A percentile compares a stretch with the other conserved stretches of the same genome.
phyloP scores from a whole-genome alignment of 108 stramenopile species.

The Conticribra weissflogii region DNA sequence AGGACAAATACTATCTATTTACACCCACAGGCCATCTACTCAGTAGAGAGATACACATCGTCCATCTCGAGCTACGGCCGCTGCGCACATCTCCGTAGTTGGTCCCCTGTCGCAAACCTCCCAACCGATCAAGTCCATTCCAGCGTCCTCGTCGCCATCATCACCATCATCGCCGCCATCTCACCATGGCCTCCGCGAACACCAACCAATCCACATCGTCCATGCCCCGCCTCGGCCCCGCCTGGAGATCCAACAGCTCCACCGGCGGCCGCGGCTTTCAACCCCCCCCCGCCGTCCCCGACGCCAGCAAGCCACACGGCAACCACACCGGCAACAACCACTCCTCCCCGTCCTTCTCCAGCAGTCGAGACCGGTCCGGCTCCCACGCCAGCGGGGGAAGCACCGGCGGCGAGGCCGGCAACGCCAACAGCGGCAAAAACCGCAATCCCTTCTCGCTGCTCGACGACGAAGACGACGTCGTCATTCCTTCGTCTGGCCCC shows the following conservation, averaged over 20 bases:
- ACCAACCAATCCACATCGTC: slow-evolving; percentile 7
- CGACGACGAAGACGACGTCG: slow-evolving; percentile 26
- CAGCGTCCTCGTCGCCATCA: neutral
- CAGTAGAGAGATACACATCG: no score
- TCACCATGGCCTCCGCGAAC: neutral
- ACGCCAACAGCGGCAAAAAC: slow-evolving; percentile 8
- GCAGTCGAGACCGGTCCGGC: slow-evolving; percentile 36
- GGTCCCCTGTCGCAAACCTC: no score
- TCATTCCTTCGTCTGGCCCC: no score
- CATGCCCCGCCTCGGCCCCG: slow-evolving; percentile 38
- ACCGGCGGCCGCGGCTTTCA: slow-evolving; percentile 62
- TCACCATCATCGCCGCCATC: neutral
- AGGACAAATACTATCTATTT: no score
- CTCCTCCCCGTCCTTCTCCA: no score
- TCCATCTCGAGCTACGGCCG: no score
- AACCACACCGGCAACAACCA: slow-evolving; percentile 29
- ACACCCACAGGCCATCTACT: no score
- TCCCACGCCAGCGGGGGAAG: slow-evolving; percentile 15
- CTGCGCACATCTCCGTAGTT: no score
- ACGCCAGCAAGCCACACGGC: neutral
- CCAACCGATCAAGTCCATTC: neutral
- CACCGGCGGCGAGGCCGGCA: slow-evolving; percentile 5
- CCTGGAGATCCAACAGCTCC: slow-evolving; percentile 18
- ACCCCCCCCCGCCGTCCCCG: slow-evolving; percentile 75
- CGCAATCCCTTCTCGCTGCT: slow-evolving; percentile 40